A percentile compares a stretch with the other conserved stretches of the same genome.
These are phyloP conservation scores for Mycena rosella DNA, from an alignment of 768 basidiomycete species.

Conservation along the genomic window DNA sequence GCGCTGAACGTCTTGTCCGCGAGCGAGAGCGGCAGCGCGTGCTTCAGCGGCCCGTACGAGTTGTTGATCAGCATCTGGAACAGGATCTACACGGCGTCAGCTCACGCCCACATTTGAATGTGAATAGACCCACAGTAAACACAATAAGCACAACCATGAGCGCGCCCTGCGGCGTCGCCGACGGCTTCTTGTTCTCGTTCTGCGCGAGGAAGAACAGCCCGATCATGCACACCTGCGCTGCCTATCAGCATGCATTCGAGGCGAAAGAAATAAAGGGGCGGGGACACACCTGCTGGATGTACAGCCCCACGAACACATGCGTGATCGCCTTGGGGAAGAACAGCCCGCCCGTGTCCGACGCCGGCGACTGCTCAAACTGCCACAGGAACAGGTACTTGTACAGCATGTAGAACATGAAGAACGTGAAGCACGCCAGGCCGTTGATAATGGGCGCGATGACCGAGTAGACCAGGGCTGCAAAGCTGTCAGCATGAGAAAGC, in stretches of 20 bases:
- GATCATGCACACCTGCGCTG: slow-evolving; percentile 70
- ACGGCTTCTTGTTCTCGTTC: slow-evolving; percentile 63
- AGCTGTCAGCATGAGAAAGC: too few relatives aligned
- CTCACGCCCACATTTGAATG: too few relatives aligned
- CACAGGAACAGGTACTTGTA: slow-evolving; percentile 92
- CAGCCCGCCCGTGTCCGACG: slow-evolving; percentile 88
- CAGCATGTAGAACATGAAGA: slow-evolving; percentile 85
- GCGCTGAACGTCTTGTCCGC: slow-evolving; percentile 74
- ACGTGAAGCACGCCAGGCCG: slow-evolving; percentile 85
- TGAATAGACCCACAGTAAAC: slow-evolving; percentile 84
- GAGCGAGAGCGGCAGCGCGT: slow-evolving; percentile 82
- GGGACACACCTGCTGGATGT: slow-evolving; percentile 75
- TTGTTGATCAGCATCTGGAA: slow-evolving; percentile 81
- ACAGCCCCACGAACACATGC: slow-evolving; percentile 94
- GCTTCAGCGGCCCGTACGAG: slow-evolving; percentile 84
- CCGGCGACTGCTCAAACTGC: slow-evolving; percentile 76
- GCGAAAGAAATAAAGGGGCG: neutral
- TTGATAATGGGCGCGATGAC: slow-evolving; percentile 95
- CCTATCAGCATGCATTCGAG: neutral
- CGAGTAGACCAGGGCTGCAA: slow-evolving; percentile 79
- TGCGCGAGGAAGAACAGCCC: slow-evolving; percentile 92
- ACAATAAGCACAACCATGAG: slow-evolving; percentile 89
- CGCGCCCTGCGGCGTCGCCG: slow-evolving; percentile 79
- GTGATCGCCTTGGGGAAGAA: slow-evolving; percentile 97
- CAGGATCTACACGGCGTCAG: slow-evolving; percentile 59